Evolutionary conservation across 2,329 filamentous ascomycete genomes (phyloP).

Genomic region (Hypoxylon sp.): DNA sequence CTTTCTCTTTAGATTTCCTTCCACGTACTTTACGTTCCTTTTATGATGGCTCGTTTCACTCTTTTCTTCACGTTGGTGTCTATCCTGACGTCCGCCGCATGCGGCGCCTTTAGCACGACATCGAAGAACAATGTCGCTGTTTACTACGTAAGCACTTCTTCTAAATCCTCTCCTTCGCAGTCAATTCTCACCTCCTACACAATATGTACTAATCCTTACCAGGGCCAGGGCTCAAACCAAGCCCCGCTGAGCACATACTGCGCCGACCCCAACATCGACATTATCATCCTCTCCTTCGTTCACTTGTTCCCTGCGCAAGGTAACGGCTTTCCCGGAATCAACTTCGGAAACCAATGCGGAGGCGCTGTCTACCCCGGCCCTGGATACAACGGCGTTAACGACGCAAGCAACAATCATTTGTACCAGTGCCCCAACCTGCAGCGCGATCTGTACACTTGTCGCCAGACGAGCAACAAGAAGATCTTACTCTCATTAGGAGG

Average conservation of each 20-base stretch:
- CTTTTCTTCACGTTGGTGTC: conserved; percentile 36
- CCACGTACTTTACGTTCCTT: background rate
- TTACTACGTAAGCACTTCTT: conserved; percentile 55
- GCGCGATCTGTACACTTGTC: conserved; percentile 57
- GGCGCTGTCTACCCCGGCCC: conserved; percentile 51
- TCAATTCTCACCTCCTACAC: background rate
- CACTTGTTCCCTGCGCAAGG: conserved; percentile 58
- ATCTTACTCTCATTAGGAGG: conserved; percentile 59
- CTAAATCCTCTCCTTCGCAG: no score
- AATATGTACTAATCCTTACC: background rate
- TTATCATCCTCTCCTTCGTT: conserved; percentile 60
- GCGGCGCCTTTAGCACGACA: conserved; percentile 50
- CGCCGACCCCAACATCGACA: conserved; percentile 56
- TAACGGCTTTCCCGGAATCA: conserved; percentile 58
- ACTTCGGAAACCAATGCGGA: conserved; percentile 60
- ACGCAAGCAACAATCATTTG: conserved; percentile 52
- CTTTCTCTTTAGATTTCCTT: background rate
- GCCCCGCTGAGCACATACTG: conserved; percentile 56
- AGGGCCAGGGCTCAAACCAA: conserved; percentile 59
- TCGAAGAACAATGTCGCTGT: conserved; percentile 58
- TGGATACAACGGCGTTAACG: conserved; percentile 52
- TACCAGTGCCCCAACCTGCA: conserved; percentile 55
- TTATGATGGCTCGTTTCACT: conserved; percentile 41
- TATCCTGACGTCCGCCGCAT: conserved; percentile 35
- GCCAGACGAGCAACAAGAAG: conserved; percentile 56